Evolutionary conservation across 805 yeast species (phyloP).

Genomic region (Kodamaea fukazawae): DNA sequence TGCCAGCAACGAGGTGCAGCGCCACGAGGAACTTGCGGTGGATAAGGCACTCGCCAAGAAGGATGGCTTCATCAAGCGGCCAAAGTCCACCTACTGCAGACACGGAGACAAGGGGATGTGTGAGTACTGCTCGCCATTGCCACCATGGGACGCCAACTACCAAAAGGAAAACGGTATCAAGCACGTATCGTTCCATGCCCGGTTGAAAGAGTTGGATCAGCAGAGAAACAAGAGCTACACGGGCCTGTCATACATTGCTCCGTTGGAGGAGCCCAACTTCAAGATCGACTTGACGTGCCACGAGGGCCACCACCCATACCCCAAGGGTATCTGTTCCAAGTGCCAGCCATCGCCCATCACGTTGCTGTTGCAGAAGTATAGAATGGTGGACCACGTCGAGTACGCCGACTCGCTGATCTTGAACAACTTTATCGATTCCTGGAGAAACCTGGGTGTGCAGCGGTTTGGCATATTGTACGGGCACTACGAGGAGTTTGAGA

Average conservation of each 20-base stretch:
- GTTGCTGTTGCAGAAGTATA: constrained; percentile 79
- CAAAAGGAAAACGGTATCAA: constrained; percentile 74
- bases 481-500: constrained; percentile 68
- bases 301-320: constrained; percentile 91
- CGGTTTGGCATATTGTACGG: constrained; percentile 87
- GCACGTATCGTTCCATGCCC: constrained; percentile 84
- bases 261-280: constrained; percentile 70
- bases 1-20: constrained; percentile 2
- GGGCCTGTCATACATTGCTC: constrained; percentile 69
- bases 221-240: constrained; percentile 57
- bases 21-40: constrained; percentile 40
- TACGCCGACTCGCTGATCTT: constrained; percentile 71
- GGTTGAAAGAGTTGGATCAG: constrained; percentile 70
- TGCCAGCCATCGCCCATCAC: constrained; percentile 97
- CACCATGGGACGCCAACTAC: constrained; percentile 88
- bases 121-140: constrained; percentile 92
- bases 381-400: constrained; percentile 98
- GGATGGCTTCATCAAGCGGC: constrained; percentile 71
- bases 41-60: constrained; percentile 65
- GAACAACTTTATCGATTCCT: constrained; percentile 80
- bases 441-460: constrained; percentile 89
- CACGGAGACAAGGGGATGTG: constrained; percentile 97
- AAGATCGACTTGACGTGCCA: constrained; percentile 62
- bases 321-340: constrained; percentile 89
- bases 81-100: constrained; percentile 62